These are phyloP conservation scores for Paulownia fortunei DNA, from an alignment of 257 asterid genomes.

Conservation along the genomic window DNA sequence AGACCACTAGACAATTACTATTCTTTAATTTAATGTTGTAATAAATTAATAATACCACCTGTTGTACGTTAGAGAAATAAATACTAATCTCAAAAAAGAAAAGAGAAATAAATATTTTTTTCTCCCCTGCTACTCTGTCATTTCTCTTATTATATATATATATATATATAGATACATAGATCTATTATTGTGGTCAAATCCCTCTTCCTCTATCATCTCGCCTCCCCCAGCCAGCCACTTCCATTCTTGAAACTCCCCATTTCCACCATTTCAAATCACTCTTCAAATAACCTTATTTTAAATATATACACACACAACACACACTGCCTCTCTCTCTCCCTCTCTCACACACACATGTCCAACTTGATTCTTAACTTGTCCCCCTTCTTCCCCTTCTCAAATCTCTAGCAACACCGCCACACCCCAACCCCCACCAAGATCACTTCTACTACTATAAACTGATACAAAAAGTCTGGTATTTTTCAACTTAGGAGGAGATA, in stretches of 20 bases:
- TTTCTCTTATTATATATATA: background rate
- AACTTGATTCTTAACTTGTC: constrained; percentile 20
- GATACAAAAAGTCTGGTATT: background rate
- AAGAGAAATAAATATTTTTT: background rate
- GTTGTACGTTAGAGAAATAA: constrained; percentile 9
- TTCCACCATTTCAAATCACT: background rate
- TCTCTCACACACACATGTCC: background rate
- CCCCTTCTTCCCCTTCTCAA: constrained; percentile 6
- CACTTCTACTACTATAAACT: background rate
- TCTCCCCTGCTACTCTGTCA: background rate
- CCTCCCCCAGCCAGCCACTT: constrained; percentile 4
- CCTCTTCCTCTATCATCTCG: background rate
- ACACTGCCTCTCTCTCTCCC: background rate
- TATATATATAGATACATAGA: too few species aligned
- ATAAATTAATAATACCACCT: background rate
- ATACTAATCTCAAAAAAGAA: background rate
- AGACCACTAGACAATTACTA: too few species aligned
- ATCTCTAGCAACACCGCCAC: background rate
- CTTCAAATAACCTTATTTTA: background rate
- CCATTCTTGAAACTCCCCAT: background rate
- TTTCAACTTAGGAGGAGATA: background rate
- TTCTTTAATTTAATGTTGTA: background rate
- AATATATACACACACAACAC: background rate
- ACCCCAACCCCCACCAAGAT: background rate
- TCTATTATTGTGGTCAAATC: constrained; percentile 12